These are phyloP conservation scores for Candida tallmaniae DNA, from an alignment of 805 yeast species.

Conservation along the genomic window DNA sequence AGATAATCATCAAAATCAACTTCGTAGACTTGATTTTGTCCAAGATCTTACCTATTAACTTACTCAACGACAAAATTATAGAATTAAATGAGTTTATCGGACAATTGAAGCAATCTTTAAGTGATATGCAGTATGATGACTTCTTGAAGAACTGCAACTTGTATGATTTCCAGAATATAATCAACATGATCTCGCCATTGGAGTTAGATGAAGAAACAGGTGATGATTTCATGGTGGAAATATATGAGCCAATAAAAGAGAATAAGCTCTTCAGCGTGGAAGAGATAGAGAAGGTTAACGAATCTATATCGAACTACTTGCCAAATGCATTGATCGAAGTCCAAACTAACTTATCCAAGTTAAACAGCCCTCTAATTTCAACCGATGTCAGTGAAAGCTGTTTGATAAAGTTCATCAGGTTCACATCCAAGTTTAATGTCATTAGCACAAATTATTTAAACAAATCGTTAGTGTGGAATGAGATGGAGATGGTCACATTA, in stretches of 20 bases:
- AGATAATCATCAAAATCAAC: slow-evolving; percentile 49
- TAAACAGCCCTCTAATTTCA: slow-evolving; percentile 61
- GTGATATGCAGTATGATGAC: slow-evolving; percentile 41
- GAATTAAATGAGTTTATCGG: slow-evolving; percentile 31
- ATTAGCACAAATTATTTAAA: slow-evolving; percentile 36
- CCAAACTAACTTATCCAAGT: slow-evolving; percentile 49
- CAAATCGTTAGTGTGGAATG: slow-evolving; percentile 47
- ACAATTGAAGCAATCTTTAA: slow-evolving; percentile 34
- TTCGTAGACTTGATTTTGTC: slow-evolving; percentile 55
- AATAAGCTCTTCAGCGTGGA: slow-evolving; percentile 50
- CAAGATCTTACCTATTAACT: slow-evolving; percentile 44
- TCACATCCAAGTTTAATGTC: slow-evolving; percentile 36
- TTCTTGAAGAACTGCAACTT: slow-evolving; percentile 52
- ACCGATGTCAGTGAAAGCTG: slow-evolving; percentile 51
- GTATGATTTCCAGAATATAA: slow-evolving; percentile 55
- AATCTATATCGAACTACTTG: slow-evolving; percentile 45
- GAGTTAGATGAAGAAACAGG: slow-evolving; percentile 30
- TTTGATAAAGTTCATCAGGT: slow-evolving; percentile 45
- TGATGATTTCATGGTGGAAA: slow-evolving; percentile 45
- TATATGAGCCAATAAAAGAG: slow-evolving; percentile 63
- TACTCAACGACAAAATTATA: slow-evolving; percentile 36
- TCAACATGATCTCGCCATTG: slow-evolving; percentile 69
- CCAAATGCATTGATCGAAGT: slow-evolving; percentile 60
- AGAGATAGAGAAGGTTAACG: slow-evolving; percentile 40
- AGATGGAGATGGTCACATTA: slow-evolving; percentile 58